phyloP scores from a whole-genome alignment of 225 moss, liverwort and hornwort species.

The Polytrichum commune region DNA sequence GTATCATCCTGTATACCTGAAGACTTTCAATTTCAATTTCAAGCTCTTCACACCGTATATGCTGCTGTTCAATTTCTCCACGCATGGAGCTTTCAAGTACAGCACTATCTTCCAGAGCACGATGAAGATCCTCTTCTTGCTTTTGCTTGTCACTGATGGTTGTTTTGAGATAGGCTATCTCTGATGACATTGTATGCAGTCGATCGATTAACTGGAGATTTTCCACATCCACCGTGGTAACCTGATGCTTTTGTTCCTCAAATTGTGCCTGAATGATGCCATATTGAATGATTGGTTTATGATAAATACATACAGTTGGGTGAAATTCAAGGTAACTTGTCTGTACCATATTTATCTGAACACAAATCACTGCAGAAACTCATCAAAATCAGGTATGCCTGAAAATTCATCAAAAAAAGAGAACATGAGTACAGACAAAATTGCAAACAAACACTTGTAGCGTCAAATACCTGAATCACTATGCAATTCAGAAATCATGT shows the following conservation, averaged over 20 bases:
- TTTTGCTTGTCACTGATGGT: constrained; percentile 76
- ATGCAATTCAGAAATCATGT: no score
- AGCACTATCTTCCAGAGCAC: constrained; percentile 77
- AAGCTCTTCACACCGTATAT: constrained; percentile 70
- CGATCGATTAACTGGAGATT: constrained; percentile 98
- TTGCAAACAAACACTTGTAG: no score
- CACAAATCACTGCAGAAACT: no score
- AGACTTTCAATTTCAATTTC: constrained; percentile 71
- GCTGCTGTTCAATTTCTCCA: constrained; percentile 87
- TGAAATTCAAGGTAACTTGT: no score
- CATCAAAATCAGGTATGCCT: no score
- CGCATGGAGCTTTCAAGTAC: constrained; percentile 94
- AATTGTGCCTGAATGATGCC: constrained; percentile 64
- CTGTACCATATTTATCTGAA: no score
- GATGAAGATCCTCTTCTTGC: constrained; percentile 84
- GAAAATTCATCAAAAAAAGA: no score
- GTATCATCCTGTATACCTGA: constrained; percentile 42
- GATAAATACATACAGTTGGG: background rate
- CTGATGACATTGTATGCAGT: constrained; percentile 91
- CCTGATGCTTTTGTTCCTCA: constrained; percentile 96
- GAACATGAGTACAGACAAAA: no score
- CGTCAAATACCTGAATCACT: no score
- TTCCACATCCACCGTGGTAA: constrained; percentile 90
- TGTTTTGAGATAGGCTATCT: constrained; percentile 87
- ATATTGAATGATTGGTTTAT: constrained; percentile 8